Evolutionary conservation across 1,284 basidiomycete genomes (phyloP), one percentile per base, ranked within the genome.

Genomic region (Retiboletus fuscus): DNA sequence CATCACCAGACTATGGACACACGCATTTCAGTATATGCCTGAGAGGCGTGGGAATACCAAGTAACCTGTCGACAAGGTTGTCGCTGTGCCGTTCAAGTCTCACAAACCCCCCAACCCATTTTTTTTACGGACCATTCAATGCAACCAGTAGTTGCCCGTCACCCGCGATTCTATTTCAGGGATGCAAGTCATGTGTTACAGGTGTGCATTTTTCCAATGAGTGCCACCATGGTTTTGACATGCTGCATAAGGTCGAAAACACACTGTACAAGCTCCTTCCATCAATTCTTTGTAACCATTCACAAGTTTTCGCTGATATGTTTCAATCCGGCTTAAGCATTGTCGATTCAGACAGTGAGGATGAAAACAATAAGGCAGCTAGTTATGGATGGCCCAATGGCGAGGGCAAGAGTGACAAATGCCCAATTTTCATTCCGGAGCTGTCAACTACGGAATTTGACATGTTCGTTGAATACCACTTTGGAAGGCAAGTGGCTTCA

Each of bases 21-120:
- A 92, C 62, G 95, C 90, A 0, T 98, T 98, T 82, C 92, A 98
- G n/a, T n/a, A n/a, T n/a, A n/a, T n/a, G n/a, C n/a, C n/a, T n/a
- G 34, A 34, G 34, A 34, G 34, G 34, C 34, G 34, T 34, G 34
- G 34, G 34, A 34, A 34, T 34, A 34, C 34, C 34, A 34, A 34
- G 34, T 34, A 8, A 34, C 34, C 34, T n/a, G n/a, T n/a, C n/a
- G n/a, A n/a, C n/a, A n/a, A n/a, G n/a, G n/a, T n/a, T 34, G 34
- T 34, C 34, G 34, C 8, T 8, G 34, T 34, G 34, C 34, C 34
- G 34, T 34, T 34, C 34, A 34, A 34, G 8, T 34, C 34, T 34
- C 34, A 8, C 34, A 34, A 34, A 34, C 8, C 34, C 34, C 34
- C 34, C 34, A 34, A 34, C 34, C 34, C 34, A 34, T 34, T 34